Evolutionary conservation across 1,284 basidiomycete species (phyloP).

Genomic region (Ganoderma meredithae): DNA sequence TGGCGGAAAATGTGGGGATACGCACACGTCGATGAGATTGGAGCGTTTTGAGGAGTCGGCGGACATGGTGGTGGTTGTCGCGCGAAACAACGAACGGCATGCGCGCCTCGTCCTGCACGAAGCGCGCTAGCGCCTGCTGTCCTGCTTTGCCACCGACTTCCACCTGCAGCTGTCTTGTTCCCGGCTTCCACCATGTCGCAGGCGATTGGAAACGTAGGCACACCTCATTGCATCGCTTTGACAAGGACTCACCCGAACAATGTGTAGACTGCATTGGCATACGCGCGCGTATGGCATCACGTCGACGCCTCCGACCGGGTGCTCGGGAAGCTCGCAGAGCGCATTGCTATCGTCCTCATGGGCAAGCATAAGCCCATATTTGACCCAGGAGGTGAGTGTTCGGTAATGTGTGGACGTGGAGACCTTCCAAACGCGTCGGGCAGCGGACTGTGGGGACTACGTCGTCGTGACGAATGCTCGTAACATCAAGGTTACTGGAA

Average conservation of each 20-base stretch:
- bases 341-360: conserved; percentile 96
- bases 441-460: conserved; percentile 97
- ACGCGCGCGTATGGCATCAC: conserved; percentile 95
- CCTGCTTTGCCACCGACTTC: conserved; percentile 27
- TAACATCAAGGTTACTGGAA: conserved; percentile 88
- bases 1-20: conserved; percentile 5
- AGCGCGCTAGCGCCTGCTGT: conserved; percentile 15
- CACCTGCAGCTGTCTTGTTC: conserved; percentile 15
- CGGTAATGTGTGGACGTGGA: conserved; percentile 1
- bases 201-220: conserved; percentile 70
- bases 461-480: conserved; percentile 94
- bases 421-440: not conserved
- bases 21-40: conserved; percentile 64
- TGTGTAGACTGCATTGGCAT: conserved; percentile 88
- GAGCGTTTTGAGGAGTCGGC: conserved; percentile 55
- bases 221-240: not conserved
- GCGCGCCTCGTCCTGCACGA: conserved; percentile 25
- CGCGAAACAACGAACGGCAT: conserved; percentile 32
- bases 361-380: conserved; percentile 99
- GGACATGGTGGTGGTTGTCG: conserved; percentile 44
- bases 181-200: conserved; percentile 57
- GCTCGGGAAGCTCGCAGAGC: conserved; percentile 91
- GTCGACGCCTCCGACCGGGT: conserved; percentile 91
- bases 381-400: conserved; percentile 82
- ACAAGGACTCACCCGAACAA: not conserved